phyloP scores from a whole-genome alignment of 345 rosid species.

The Rhodamnia argentea region DNA sequence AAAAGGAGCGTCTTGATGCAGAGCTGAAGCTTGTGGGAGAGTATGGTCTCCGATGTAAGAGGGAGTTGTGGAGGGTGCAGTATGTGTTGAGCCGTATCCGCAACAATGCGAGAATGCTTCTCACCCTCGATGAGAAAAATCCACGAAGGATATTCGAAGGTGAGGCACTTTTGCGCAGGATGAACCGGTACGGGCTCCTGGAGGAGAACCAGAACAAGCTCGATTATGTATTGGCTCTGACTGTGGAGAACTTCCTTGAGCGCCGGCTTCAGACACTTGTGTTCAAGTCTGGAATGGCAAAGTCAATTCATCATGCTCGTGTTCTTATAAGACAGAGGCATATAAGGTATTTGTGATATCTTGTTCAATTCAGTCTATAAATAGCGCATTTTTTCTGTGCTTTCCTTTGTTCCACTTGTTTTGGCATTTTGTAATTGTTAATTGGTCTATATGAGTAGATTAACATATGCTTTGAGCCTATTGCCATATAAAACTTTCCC shows the following conservation, averaged over 20 bases:
- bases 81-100: slow-evolving; percentile 38
- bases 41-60: slow-evolving; percentile 40
- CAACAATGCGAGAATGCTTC: slow-evolving; percentile 45
- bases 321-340: slow-evolving; percentile 48
- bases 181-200: slow-evolving; percentile 38
- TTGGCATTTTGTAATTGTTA: neutral
- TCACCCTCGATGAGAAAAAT: slow-evolving; percentile 48
- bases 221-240: slow-evolving; percentile 39
- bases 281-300: slow-evolving; percentile 49
- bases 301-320: slow-evolving; percentile 49
- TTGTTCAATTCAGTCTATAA: neutral
- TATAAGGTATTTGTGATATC: slow-evolving; percentile 20
- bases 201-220: slow-evolving; percentile 46
- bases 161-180: slow-evolving; percentile 40
- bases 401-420: neutral
- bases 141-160: slow-evolving; percentile 40
- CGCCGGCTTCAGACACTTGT: slow-evolving; percentile 43
- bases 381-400: neutral
- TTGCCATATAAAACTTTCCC: neutral
- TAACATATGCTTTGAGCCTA: neutral
- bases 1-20: slow-evolving; percentile 48
- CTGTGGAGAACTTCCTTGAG: slow-evolving; percentile 48
- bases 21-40: slow-evolving; percentile 47
- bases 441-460: neutral
- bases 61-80: slow-evolving; percentile 55